Evolutionary conservation across 192 early-diverging fungal species (phyloP).

Genomic region (Entomortierella lignicola): DNA sequence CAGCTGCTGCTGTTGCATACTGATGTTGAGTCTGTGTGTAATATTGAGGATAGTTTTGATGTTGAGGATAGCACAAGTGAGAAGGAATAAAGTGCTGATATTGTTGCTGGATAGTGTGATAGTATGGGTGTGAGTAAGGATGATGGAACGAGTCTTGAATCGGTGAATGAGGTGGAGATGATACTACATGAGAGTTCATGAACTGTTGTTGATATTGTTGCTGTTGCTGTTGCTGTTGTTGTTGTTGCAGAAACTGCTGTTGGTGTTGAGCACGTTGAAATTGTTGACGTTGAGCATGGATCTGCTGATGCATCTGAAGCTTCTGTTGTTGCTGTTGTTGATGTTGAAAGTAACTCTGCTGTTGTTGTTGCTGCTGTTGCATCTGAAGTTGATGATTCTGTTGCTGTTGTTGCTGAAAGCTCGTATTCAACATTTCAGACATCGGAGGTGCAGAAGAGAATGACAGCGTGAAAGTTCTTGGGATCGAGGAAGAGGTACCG

Average conservation of each 20-base stretch:
- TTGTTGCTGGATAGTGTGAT: conserved; percentile 12
- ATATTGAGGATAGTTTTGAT: not conserved
- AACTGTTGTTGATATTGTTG: conserved; percentile 28
- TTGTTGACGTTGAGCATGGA: conserved; percentile 1
- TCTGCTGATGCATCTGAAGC: not conserved
- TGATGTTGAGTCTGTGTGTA: no score
- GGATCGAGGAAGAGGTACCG: not conserved
- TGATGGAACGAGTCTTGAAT: conserved; percentile 1
- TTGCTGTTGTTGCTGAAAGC: conserved; percentile 8
- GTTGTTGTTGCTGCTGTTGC: not conserved
- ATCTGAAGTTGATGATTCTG: not conserved
- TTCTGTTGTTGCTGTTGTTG: not conserved
- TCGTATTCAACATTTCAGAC: not conserved
- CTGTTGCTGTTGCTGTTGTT: conserved; percentile 22
- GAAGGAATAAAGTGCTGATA: conserved; percentile 1
- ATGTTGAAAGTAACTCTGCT: not conserved
- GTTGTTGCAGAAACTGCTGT: not conserved
- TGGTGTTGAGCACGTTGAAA: not conserved
- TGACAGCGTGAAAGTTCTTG: not conserved
- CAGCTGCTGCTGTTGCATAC: conserved; percentile 7
- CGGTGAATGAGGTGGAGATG: not conserved
- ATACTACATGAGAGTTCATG: conserved; percentile 11
- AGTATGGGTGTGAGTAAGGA: conserved; percentile 7
- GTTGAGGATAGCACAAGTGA: conserved; percentile 1
- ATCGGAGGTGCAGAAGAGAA: not conserved